Evolutionary conservation across 768 basidiomycete genomes (phyloP), one percentile per base, ranked within the genome.

Genomic region (Clitopilus passeckerianus): DNA sequence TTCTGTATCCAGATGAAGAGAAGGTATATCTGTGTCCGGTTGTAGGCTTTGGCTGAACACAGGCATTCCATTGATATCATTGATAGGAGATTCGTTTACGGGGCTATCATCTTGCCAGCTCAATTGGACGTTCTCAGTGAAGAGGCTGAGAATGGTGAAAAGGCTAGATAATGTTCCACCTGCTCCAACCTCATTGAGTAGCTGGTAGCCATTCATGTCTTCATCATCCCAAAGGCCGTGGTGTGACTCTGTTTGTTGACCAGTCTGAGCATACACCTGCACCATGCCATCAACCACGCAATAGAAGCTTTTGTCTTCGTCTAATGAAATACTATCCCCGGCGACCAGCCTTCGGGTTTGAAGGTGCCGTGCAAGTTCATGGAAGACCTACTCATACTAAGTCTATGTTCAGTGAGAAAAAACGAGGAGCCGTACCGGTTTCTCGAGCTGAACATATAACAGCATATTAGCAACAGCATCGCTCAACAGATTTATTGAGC

Each of bases 241-340:
- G 56, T 74, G 77, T 4, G 71, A 72, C 30, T 79, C 77, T 10
- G 75, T 67, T 12, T 75, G 74, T 62, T 83, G 80, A 5, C 84
- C 86, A 0, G 87, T 86, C 60, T 85, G 83, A 15, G 92, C 92
- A 70, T 84, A 97, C 10, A 98, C 93, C 67, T 99, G 93, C 14
- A 96, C 96, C 61, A 83, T 90, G n/a, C 97, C 97, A 70, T 99
- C 97, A 33, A 98, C 89, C 34, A 99, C 96, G 70, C 94, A 98
- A 72, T 98, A 98, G 74, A 99, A 99, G 63, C 89, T 94, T 67
- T 93, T 93, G 75, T 98, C 91, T 68, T 91, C 83, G 64, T 95
- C 90, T 3, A 98, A 81, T 27, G 91, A 89, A 60, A 98, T 81
- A 55, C 91, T 96, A 66, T 99, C 97, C 4, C 97, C 96, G 5